These are phyloP conservation scores for Aphanoascus verrucosus DNA, from an alignment of 2,329 filamentous ascomycete genomes.

Conservation along the genomic window DNA sequence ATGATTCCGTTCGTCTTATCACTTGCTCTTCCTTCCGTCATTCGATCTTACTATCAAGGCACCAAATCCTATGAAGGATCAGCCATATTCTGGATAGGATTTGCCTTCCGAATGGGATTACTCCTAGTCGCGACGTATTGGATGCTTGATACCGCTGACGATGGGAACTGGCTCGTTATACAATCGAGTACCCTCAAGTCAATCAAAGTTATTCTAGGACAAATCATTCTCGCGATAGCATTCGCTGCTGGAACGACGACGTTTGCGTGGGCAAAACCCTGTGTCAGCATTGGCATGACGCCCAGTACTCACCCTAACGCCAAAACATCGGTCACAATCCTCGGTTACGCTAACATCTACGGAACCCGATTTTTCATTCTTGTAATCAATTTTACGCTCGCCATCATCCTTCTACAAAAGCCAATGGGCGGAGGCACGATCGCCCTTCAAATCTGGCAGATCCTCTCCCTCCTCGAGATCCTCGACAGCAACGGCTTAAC, in stretches of 20 bases:
- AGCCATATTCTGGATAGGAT: slow-evolving; percentile 72
- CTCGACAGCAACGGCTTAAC: slow-evolving; percentile 52
- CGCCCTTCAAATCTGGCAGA: slow-evolving; percentile 73
- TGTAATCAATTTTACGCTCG: slow-evolving; percentile 64
- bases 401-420: slow-evolving; percentile 73
- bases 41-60: slow-evolving; percentile 69
- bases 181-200: slow-evolving; percentile 57
- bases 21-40: slow-evolving; percentile 62
- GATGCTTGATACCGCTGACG: slow-evolving; percentile 75
- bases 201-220: slow-evolving; percentile 64
- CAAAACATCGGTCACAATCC: slow-evolving; percentile 55
- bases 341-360: slow-evolving; percentile 88
- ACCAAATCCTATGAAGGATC: slow-evolving; percentile 81
- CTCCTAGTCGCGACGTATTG: slow-evolving; percentile 72
- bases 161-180: slow-evolving; percentile 65
- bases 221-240: slow-evolving; percentile 66
- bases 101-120: slow-evolving; percentile 65
- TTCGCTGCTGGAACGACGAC: slow-evolving; percentile 75
- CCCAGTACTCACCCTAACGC: slow-evolving; percentile 25
- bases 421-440: slow-evolving; percentile 87
- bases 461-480: slow-evolving; percentile 62
- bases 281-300: slow-evolving; percentile 59
- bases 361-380: slow-evolving; percentile 83
- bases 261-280: slow-evolving; percentile 76
- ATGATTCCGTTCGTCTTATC: slow-evolving; percentile 65